Base-by-base conservation (phyloP, 2,329 filamentous ascomycete genomes). In the Fusarium globosum region DNA sequence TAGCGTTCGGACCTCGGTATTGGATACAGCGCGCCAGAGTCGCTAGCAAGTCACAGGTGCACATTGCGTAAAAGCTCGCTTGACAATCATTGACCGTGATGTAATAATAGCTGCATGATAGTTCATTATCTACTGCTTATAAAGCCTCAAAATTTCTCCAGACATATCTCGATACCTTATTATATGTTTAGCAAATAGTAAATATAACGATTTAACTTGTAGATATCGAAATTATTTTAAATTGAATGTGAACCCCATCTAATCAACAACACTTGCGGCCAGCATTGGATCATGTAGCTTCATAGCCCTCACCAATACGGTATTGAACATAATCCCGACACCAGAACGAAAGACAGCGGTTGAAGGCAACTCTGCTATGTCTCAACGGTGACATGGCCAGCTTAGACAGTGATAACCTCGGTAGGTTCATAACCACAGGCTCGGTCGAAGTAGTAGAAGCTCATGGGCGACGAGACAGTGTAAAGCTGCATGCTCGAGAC, bases 251-350 rank as follows among this genome's bases (percentile, higher is more conserved):
- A 26, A 12, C 18, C 18, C 13, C 9, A 6, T 52, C 2, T 14
- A 14, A 26, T 2, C 2, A 8, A 4, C n/a, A 36, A 7, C n/a
- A 6, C 9, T 20, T 15, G 4, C 49, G 1, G 6, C 8, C 9
- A 20, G 16, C 7, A n/a, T 2, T 26, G n/a, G 12, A 15, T 1
- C 1, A 36, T 9, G 4, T 21, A 52, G 13, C 13, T 4, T 36
- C 5, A 0, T 1, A 4, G 1, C 13, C 13, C 9, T 11, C 33
- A 1, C n/a, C n/a, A n/a, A n/a, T n/a, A n/a, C n/a, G n/a, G n/a
- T 12, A 26, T 16, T 16, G 3, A 16, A 26, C 3, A n/a, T n/a
- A n/a, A n/a, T n/a, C n/a, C n/a, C n/a, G 11, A 11, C n/a, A 20
- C 8, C 15, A 7, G 3, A 26, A 21, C 5, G 13, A 26, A 26